Base-by-base conservation (phyloP, 129 eudicot genomes). In the Calendula officinalis region DNA sequence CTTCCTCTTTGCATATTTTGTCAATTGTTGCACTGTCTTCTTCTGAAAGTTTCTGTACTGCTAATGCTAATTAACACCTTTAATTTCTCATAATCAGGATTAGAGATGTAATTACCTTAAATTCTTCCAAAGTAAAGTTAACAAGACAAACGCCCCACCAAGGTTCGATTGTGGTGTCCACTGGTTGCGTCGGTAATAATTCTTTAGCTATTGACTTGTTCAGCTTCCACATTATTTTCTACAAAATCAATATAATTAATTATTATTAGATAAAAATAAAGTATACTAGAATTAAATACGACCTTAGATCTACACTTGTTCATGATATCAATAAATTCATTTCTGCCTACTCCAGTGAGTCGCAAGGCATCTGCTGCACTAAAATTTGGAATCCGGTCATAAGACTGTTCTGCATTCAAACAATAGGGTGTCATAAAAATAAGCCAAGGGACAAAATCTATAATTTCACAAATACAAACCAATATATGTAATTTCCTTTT, bases 161-260 rank as follows among this genome's bases (percentile, higher is more conserved):
- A 56, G 96, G 96, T 73, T 94, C 99, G 53, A 88, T 88, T 9
- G 72, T 53, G 34, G 86, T 70, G 64, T 94, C 99, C 73, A 88
- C 95, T 35, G 99, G 97, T 68, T 85, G 95, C 63, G 74, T 60
- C 27, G 99, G 99, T 80, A 94, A 77, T 61, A 73, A 79, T 68
- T 94, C 99, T 81, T 79, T 94, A 39, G 99, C 99, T 66, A 94
- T 94, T 47, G 99, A 88, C 85, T 94, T 94, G 84, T 88, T 94
- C 72, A 94, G 84, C 87, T 94, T 94, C 99, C 99, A 94, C 99
- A 94, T 94, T 43, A 94, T 83, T 83, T 94, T 94, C 99, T 94
- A 84, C 81, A 70, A 77, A 58, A 70, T 54, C 45, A 70, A 66
- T 32, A 71, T 63, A 5, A 58, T 52, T 40, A 56, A 65, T 73